Base-by-base conservation (phyloP, 257 asterid species). In the Nicotiana tomentosiformis region DNA sequence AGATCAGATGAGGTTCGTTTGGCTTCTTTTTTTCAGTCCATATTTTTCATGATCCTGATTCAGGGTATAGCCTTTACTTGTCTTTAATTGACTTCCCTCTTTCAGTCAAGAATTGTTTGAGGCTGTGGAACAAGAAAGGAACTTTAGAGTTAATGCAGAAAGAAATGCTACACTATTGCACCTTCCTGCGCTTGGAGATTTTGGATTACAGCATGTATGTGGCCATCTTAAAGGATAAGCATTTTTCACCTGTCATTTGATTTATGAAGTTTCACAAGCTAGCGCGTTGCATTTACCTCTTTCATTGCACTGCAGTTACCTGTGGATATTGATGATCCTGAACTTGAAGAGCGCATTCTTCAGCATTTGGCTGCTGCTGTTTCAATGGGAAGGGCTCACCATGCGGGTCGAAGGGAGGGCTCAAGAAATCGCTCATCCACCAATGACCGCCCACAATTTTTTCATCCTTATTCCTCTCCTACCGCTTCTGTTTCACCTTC, bases 101-200 rank as follows among this genome's bases (percentile, higher is more conserved):
- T 83, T n/a, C 98, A 96, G 99, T 82, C 99, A 96, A 90, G 98
- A 96, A 84, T 88, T 96, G 88, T 93, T 94, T n/a, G 97, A 93
- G 79, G 95, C 94, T 14, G 94, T 96, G 51, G 98, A 92, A 81
- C 88, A 81, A 65, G 99, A 96, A 87, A 94, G 93, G 87, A 89
- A 82, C 57, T 18, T 92, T 60, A 87, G 97, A 89, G 37, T 83
- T 55, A 90, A 86, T 62, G 93, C 97, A 57, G 79, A 97, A 53
- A 92, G 98, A 88, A 93, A 86, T 81, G 80, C 95, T 14, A 57
- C 94, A 57, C 78, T 94, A 89, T 89, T 91, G 83, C 97, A 85
- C 78, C 97, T 94, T 83, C 98, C 98, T 60, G 84, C 92, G 49
- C 91, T 90, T 11, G 93, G 94, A 32, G 91, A 94, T 86, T 93